Percentiles rank a stretch among this genome's conserved stretches.
Conservation (phyloP, 768 basidiomycete species). For the Mycena floridula region DNA sequence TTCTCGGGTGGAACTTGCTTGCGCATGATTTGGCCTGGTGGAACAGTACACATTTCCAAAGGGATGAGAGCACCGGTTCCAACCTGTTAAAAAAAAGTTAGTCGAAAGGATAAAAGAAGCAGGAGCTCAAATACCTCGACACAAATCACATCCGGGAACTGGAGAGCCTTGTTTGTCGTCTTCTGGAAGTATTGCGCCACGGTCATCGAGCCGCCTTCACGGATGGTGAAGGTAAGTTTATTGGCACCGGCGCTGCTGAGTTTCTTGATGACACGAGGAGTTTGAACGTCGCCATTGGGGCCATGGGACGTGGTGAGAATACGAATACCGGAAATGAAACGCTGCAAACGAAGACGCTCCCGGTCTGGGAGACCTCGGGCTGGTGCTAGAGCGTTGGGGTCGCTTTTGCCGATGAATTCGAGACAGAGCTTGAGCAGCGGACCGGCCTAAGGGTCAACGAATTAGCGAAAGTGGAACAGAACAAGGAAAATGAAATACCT, state of each 20-base stretch:
- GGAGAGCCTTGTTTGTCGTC: constrained; percentile 46
- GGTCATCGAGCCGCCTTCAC: constrained; percentile 38
- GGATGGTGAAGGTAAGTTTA: constrained; percentile 38
- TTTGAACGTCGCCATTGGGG: constrained; percentile 20
- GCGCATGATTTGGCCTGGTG: constrained; percentile 61
- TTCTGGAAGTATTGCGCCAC: constrained; percentile 52
- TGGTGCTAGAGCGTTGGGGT: constrained; percentile 33
- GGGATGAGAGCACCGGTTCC: constrained; percentile 57
- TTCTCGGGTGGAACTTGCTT: constrained; percentile 65
- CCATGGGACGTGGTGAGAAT: constrained; percentile 37
- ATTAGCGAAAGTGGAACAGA: too few relatives aligned
- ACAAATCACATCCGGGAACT: constrained; percentile 60
- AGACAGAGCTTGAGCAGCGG: constrained; percentile 46
- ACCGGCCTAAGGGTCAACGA: too few relatives aligned
- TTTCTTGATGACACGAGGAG: constrained; percentile 58
- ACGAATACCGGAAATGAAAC: constrained; percentile 49
- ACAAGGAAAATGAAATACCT: too few relatives aligned
- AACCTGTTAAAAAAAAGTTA: constrained; percentile 33
- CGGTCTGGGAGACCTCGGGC: constrained; percentile 45
- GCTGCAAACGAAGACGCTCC: constrained; percentile 46
- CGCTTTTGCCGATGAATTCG: constrained; percentile 34
- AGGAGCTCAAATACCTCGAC: constrained; percentile 67
- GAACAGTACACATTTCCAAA: constrained; percentile 54
- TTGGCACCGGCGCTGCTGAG: constrained; percentile 49
- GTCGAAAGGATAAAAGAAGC: constrained; percentile 11